Evolutionary conservation across 352 stramenopile species (phyloP).

Genomic region (Phytophthora quininea): DNA sequence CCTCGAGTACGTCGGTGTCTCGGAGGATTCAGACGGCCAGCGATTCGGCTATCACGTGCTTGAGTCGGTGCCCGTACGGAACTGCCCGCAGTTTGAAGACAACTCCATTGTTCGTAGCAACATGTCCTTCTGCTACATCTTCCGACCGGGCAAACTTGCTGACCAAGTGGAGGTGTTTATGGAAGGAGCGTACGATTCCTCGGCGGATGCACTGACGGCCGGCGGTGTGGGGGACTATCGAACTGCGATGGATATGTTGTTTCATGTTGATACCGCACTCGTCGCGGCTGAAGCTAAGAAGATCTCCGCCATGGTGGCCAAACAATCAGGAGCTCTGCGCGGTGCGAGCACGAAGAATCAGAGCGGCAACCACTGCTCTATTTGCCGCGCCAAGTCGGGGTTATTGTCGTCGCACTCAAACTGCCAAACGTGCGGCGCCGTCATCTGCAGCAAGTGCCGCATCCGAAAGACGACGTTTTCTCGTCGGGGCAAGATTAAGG

Average conservation of each 20-base stretch:
- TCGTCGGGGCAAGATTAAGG: conserved; percentile 63
- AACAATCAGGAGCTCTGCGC: conserved; percentile 39
- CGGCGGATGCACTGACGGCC: conserved; percentile 58
- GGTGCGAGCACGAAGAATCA: conserved; percentile 39
- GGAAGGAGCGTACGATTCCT: conserved; percentile 74
- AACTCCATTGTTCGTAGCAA: conserved; percentile 79
- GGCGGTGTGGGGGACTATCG: conserved; percentile 72
- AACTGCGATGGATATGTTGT: conserved; percentile 72
- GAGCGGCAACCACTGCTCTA: conserved; percentile 59
- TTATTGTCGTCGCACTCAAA: conserved; percentile 60
- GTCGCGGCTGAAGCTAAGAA: conserved; percentile 71
- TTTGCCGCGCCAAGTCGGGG: conserved; percentile 61
- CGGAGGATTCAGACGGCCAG: conserved; percentile 55
- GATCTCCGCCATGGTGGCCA: conserved; percentile 60
- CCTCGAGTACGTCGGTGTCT: conserved; percentile 69
- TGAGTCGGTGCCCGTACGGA: conserved; percentile 63
- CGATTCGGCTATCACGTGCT: conserved; percentile 72
- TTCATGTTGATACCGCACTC: conserved; percentile 50
- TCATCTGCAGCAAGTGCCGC: conserved; percentile 79
- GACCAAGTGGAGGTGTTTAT: conserved; percentile 76
- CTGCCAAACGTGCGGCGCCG: conserved; percentile 69
- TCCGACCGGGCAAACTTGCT: conserved; percentile 51
- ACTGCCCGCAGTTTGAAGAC: conserved; percentile 71
- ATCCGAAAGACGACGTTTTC: conserved; percentile 67
- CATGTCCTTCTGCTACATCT: conserved; percentile 78